Conservation (phyloP, 2,329 filamentous ascomycete species). For the Parasarocladium wereldwijsianum region DNA sequence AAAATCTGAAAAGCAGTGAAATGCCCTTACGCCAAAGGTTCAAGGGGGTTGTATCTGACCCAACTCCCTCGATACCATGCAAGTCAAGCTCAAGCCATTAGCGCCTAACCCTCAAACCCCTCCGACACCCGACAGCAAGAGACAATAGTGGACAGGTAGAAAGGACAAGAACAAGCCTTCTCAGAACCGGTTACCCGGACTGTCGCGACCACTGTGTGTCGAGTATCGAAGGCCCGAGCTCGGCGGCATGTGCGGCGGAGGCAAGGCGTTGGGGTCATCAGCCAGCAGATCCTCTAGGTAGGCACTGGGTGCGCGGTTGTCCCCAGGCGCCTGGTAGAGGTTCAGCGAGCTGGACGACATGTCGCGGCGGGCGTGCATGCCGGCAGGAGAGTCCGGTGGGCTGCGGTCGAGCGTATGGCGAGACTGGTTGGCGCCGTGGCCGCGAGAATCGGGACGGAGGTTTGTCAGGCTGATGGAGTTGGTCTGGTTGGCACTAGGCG, state of each 20-base stretch:
- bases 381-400: constrained; percentile 52
- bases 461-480: constrained; percentile 47
- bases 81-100: background rate
- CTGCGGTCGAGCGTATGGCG: constrained; percentile 31
- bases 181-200: constrained; percentile 5
- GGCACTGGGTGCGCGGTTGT: constrained; percentile 67
- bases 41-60: too few relatives aligned
- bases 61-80: background rate
- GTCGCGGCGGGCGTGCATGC: constrained; percentile 24
- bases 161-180: too few relatives aligned
- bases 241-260: constrained; percentile 24
- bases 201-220: constrained; percentile 7
- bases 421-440: constrained; percentile 25
- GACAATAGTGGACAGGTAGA: background rate
- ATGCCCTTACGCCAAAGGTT: too few relatives aligned
- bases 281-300: constrained; percentile 85
- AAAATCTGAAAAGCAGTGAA: too few relatives aligned
- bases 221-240: constrained; percentile 7
- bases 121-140: background rate
- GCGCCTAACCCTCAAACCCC: background rate
- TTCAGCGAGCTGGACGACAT: constrained; percentile 53
- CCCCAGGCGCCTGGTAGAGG: constrained; percentile 39
- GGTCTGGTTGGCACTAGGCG: constrained; percentile 28
- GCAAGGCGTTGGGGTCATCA: constrained; percentile 45
- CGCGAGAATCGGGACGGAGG: constrained; percentile 42